These are phyloP conservation scores for Pyricularia sp. DNA, from an alignment of 2,329 filamentous ascomycete species.

Conservation along the genomic window DNA sequence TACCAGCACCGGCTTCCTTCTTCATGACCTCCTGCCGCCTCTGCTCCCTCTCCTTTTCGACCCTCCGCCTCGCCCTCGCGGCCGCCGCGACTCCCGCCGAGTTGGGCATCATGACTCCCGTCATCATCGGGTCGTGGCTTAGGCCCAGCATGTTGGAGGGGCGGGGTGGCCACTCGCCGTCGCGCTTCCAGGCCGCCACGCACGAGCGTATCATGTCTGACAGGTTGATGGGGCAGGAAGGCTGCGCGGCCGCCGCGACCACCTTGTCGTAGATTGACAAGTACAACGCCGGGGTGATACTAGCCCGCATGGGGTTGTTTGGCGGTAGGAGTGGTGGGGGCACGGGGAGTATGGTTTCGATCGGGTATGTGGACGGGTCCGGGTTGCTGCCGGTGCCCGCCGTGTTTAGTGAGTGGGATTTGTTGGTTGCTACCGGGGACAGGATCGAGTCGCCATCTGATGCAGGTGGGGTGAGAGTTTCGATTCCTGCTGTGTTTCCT, in stretches of 20 bases:
- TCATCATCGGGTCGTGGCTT: not conserved
- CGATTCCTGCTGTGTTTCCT: slow-evolving; percentile 14
- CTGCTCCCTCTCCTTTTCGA: slow-evolving; percentile 6
- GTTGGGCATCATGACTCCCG: not conserved
- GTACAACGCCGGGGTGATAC: slow-evolving; percentile 67
- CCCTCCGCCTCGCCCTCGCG: slow-evolving; percentile 1
- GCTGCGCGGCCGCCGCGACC: slow-evolving; percentile 68
- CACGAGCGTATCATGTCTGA: slow-evolving; percentile 70
- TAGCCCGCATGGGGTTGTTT: slow-evolving; percentile 66
- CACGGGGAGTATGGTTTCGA: slow-evolving; percentile 60
- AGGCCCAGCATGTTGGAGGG: slow-evolving; percentile 7
- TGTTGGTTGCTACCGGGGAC: slow-evolving; percentile 7
- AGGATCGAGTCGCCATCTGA: slow-evolving; percentile 24
- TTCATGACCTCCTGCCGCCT: slow-evolving; percentile 1
- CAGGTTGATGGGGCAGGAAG: slow-evolving; percentile 82
- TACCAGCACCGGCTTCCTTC: slow-evolving; percentile 1
- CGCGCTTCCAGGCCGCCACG: slow-evolving; percentile 84
- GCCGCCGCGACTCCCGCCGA: not conserved
- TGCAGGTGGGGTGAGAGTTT: slow-evolving; percentile 28
- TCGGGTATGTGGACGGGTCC: slow-evolving; percentile 28
- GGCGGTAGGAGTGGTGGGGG: slow-evolving; percentile 63
- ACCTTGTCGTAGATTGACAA: slow-evolving; percentile 84
- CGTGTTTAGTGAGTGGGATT: slow-evolving; percentile 11
- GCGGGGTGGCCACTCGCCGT: slow-evolving; percentile 84
- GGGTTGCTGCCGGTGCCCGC: slow-evolving; percentile 19